Evolutionary conservation across 1,139 yeast genomes (phyloP).

Genomic region (Kluyveromyces sp.): DNA sequence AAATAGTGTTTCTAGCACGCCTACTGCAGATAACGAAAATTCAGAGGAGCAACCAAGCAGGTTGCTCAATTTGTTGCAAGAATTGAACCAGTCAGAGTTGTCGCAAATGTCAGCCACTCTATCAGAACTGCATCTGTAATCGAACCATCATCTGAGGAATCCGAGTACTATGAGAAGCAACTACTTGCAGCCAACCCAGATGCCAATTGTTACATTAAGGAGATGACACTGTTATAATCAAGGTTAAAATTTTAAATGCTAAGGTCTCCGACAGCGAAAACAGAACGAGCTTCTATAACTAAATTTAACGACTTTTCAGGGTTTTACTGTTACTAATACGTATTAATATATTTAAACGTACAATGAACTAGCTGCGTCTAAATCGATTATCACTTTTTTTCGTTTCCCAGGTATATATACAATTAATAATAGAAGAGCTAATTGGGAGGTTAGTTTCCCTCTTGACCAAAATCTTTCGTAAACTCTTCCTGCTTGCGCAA

Average conservation of each 20-base stretch:
- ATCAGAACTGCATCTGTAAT: constrained; percentile 55
- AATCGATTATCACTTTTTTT: no score
- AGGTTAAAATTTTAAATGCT: constrained; percentile 57
- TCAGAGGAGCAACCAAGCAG: constrained; percentile 22
- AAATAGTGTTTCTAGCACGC: constrained; percentile 19
- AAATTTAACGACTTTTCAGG: constrained; percentile 11
- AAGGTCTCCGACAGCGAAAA: constrained; percentile 78
- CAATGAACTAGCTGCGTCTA: constrained; percentile 26
- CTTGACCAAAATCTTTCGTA: constrained; percentile 94
- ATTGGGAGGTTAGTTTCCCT: constrained; percentile 53
- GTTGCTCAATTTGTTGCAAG: constrained; percentile 56
- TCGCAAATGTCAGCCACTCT: constrained; percentile 74
- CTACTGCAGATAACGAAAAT: constrained; percentile 6
- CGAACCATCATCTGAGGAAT: constrained; percentile 33
- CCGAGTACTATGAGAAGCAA: constrained; percentile 47
- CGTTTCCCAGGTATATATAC: neutral
- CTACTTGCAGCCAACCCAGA: constrained; percentile 57
- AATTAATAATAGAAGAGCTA: neutral
- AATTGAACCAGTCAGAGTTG: constrained; percentile 66
- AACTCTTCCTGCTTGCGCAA: constrained; percentile 77
- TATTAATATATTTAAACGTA: no score
- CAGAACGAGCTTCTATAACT: constrained; percentile 44
- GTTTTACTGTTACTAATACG: neutral
- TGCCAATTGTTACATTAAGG: constrained; percentile 60
- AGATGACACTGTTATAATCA: constrained; percentile 55